Percentiles rank a stretch among this genome's conserved stretches.
These are phyloP conservation scores for Acanthamoeba royreba DNA, from an alignment of 208 protist genomes.

Conservation along the genomic window DNA sequence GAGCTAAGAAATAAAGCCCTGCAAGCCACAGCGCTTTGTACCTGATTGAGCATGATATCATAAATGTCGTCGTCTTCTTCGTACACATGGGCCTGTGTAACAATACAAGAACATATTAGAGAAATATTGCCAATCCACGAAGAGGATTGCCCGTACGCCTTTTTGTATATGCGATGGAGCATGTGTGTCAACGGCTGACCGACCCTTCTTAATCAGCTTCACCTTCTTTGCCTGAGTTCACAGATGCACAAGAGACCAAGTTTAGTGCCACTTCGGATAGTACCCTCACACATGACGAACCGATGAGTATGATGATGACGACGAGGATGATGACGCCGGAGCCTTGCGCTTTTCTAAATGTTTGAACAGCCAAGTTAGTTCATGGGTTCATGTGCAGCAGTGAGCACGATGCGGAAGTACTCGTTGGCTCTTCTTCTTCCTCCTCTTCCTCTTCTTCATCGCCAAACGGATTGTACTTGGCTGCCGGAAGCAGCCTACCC, in stretches of 20 bases:
- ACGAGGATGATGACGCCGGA: not conserved
- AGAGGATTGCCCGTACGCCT: no score
- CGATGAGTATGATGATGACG: not conserved
- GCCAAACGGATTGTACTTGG: constrained; percentile 14
- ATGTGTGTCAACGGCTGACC: not conserved
- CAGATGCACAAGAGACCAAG: no score
- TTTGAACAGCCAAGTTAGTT: no score
- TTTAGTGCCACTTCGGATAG: no score
- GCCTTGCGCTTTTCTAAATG: not conserved
- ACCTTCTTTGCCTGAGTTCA: constrained; percentile 20
- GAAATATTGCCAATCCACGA: no score
- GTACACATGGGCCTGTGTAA: constrained; percentile 10
- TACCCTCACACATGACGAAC: no score
- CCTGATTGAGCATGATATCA: constrained; percentile 44
- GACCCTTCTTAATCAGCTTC: constrained; percentile 49
- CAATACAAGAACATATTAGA: no score
- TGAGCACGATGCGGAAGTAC: no score
- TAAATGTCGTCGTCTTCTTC: constrained; percentile 48
- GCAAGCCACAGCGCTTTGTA: no score
- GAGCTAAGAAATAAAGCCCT: no score
- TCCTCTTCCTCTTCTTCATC: not conserved
- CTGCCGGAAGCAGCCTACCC: not conserved
- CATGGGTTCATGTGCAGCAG: no score
- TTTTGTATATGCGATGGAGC: not conserved
- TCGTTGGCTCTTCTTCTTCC: not conserved